Base-by-base conservation (phyloP, 2,329 filamentous ascomycete species). In the Ploettnerulaceae sp. region DNA sequence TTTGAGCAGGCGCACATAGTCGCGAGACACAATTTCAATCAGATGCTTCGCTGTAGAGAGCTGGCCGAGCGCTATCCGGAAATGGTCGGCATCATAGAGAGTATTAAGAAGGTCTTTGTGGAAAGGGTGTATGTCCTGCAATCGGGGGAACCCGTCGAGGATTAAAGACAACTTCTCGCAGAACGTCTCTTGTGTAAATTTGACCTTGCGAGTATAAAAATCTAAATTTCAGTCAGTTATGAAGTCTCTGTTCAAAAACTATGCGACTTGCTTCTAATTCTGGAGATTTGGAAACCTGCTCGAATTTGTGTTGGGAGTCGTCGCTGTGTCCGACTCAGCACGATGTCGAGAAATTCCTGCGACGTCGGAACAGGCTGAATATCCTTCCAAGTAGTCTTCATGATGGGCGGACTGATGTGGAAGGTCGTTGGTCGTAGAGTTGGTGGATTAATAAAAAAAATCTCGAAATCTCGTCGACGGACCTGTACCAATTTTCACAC, bases 151-250 rank as follows among this genome's bases (percentile, higher is more conserved):
- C 61, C 86, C 88, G 67, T 95, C 87, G 63, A 97, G 81, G 63
- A 96, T 96, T 51, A 83, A 79, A 57, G 81, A 81, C 57, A 98
- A 82, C 71, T 97, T 97, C 68, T 98, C 93, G 56, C 83, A 82
- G 69, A 96, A 96, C 32, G 91, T 97, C 72, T 98, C 93, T 64
- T 91, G 84, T 5, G 93, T 96, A 71, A 89, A 98, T 71, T 97
- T 97, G 76, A 96, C 90, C 71, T 97, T 97, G 67, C 93, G 77
- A 35, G 91, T 96, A 70, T 97, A 97, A 72, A 97, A 97, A 39
- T 81, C 85, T 83, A 57, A 5, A 26, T 20, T n/a, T 29, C n/a
- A 9, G 47, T 57, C 39, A 64, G 49, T 45, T 41, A 55, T 41
- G 47, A 37, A 34, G 26, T 33, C 12, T n/a, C 43, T 31, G 12